These are phyloP conservation scores for Cercospora nicotianae DNA, from an alignment of 2,329 filamentous ascomycete genomes.

Conservation along the genomic window DNA sequence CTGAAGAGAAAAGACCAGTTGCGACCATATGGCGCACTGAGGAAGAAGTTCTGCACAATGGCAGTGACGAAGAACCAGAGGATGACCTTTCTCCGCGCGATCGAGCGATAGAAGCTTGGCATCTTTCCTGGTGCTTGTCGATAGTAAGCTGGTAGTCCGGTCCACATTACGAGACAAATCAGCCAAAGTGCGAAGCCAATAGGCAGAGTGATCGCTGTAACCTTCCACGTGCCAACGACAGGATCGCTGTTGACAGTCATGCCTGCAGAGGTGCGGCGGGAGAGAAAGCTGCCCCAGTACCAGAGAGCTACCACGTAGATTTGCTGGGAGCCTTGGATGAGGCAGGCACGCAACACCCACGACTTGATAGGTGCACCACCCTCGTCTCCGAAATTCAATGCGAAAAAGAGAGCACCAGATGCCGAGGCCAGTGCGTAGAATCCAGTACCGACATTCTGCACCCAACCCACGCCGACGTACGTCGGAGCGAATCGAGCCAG, in stretches of 20 bases:
- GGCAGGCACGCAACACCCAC: conserved; percentile 64
- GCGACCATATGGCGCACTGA: conserved; percentile 63
- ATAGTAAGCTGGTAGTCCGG: conserved; percentile 65
- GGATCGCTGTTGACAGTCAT: conserved; percentile 39
- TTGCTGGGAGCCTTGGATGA: conserved; percentile 66
- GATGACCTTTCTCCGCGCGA: conserved; percentile 61
- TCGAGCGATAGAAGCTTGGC: conserved; percentile 63
- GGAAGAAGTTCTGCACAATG: conserved; percentile 65
- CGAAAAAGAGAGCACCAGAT: conserved; percentile 63
- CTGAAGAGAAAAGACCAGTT: conserved; percentile 65
- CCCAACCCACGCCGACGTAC: conserved; percentile 47
- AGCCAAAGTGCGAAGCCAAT: conserved; percentile 57
- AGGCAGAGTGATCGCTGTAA: conserved; percentile 55
- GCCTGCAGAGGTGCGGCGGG: conserved; percentile 45
- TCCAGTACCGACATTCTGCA: conserved; percentile 61
- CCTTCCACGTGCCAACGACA: conserved; percentile 24
- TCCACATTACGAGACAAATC: conserved; percentile 55
- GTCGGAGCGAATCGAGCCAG: conserved; percentile 55
- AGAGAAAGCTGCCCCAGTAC: conserved; percentile 63
- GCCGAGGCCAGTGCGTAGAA: conserved; percentile 62
- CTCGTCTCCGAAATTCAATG: conserved; percentile 58
- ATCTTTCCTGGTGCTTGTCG: conserved; percentile 61
- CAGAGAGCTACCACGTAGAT: conserved; percentile 64
- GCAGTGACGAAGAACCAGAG: conserved; percentile 66
- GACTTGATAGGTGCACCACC: conserved; percentile 58